phyloP scores from a whole-genome alignment of 2,329 filamentous ascomycete species.

The Thelonectria blattea region DNA sequence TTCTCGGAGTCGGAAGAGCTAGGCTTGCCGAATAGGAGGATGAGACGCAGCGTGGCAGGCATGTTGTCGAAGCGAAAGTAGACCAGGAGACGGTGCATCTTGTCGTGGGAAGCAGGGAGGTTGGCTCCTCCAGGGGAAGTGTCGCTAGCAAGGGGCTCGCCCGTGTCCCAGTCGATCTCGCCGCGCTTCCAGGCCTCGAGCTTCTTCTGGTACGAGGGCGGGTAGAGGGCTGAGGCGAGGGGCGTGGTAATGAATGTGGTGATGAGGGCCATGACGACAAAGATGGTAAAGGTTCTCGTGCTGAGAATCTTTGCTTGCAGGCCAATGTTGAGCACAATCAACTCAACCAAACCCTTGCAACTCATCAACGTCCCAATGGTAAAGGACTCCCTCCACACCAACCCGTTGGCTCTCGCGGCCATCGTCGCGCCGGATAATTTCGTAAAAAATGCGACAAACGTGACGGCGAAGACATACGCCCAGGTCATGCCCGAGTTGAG shows the following conservation, averaged over 20 bases:
- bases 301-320: conserved; percentile 21
- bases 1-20: neutral
- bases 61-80: conserved; percentile 13
- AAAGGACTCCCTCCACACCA: conserved; percentile 84
- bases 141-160: neutral
- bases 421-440: conserved; percentile 84
- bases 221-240: conserved; percentile 74
- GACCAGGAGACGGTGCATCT: conserved; percentile 2
- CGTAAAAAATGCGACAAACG: conserved; percentile 77
- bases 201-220: conserved; percentile 62
- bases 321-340: conserved; percentile 68
- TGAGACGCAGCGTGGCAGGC: neutral
- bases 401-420: conserved; percentile 71
- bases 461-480: conserved; percentile 86
- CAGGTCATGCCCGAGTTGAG: conserved; percentile 81
- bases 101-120: neutral
- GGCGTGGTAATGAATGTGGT: conserved; percentile 86
- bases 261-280: conserved; percentile 88
- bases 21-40: conserved; percentile 7
- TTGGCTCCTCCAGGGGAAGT: no score
- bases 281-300: conserved; percentile 83
- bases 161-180: conserved; percentile 80
- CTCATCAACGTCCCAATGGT: conserved; percentile 91
- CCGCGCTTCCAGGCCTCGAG: conserved; percentile 68
- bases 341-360: conserved; percentile 91